Evolutionary conservation across 2,329 filamentous ascomycete genomes (phyloP), one percentile per base, ranked within the genome.

Genomic region (Verticillium dahliae): DNA sequence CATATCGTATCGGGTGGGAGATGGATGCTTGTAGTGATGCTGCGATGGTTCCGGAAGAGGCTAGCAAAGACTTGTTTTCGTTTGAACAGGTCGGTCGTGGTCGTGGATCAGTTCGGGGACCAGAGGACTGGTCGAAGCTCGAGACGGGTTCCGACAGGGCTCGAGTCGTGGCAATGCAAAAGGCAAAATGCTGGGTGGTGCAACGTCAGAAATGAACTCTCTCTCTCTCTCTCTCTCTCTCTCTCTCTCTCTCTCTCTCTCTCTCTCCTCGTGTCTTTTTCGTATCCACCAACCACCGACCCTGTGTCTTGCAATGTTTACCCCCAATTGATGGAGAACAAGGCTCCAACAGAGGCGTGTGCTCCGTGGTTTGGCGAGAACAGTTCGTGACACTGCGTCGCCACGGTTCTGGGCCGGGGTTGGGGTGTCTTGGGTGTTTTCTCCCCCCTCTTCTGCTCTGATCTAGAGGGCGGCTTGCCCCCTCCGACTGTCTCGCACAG

Each of bases 1-100:
- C 80, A 83, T 83, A 61, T 62, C 52, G n/a, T 22, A 33, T 5
- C 5, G 50, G 50, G 35, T 33, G 31, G 57, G 33, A 56, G 31
- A 31, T 45, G 9, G 58, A 22, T 22, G 45, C 4, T 10, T n/a
- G 22, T 14, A 6, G n/a, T 27, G 45, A 50, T 50, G 61, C n/a
- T 22, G 6, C n/a, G 45, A 50, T n/a, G 22, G 45, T 18, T 50
- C 45, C 18, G n/a, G 45, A 50, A 50, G 45, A 50, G 45, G 45
- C 45, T 50, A 50, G 45, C 45, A 50, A 50, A 22, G n/a, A 27
- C 27, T 50, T n/a, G 9, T 50, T n/a, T 7, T 27, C 22, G 45
- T 50, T 50, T 27, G 27, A 27, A 27, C 45, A n/a, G n/a, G 22
- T 50, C n/a, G n/a, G n/a, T 50, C 4, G 39, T 15, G 14, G 39